Evolutionary conservation across 1,284 basidiomycete species (phyloP).

Genomic region (Ustilago hordei): DNA sequence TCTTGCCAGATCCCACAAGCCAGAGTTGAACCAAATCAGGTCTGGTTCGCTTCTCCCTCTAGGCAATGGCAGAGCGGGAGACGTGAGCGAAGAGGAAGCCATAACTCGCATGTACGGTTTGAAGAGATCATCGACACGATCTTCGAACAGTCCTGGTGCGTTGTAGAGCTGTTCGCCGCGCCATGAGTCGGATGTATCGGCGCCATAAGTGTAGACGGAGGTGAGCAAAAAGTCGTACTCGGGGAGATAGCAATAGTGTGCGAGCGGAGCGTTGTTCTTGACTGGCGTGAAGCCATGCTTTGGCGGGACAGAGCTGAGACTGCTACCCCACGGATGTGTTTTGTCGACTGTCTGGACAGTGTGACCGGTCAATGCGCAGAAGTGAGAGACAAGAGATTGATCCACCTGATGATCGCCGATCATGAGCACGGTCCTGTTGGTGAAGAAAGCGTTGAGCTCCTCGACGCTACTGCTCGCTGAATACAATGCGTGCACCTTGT

Average conservation of each 20-base stretch:
- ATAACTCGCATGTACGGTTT: constrained; percentile 60
- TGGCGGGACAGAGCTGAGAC: constrained; percentile 48
- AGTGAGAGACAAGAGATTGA: constrained; percentile 69
- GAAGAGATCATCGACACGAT: constrained; percentile 68
- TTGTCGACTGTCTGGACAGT: constrained; percentile 65
- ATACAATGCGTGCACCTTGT: constrained; percentile 19
- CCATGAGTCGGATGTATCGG: constrained; percentile 69
- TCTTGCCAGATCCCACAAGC: constrained; percentile 70
- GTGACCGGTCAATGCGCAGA: constrained; percentile 69
- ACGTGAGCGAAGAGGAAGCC: constrained; percentile 18
- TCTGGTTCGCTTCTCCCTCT: constrained; percentile 65
- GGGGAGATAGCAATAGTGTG: constrained; percentile 70
- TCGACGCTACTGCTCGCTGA: constrained; percentile 16
- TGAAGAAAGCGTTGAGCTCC: constrained; percentile 60
- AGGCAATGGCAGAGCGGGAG: constrained; percentile 48
- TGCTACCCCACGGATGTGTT: constrained; percentile 63
- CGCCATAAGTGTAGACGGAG: constrained; percentile 70
- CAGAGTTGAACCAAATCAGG: constrained; percentile 68
- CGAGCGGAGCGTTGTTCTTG: constrained; percentile 64
- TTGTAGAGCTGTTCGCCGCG: constrained; percentile 64
- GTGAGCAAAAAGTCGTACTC: constrained; percentile 69
- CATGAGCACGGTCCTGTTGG: constrained; percentile 70
- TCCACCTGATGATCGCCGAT: constrained; percentile 70
- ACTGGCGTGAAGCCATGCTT: constrained; percentile 46
- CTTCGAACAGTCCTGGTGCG: constrained; percentile 69